These are phyloP conservation scores for Pestalotiopsis sp. DNA, from an alignment of 2,329 filamentous ascomycete species.

Conservation along the genomic window DNA sequence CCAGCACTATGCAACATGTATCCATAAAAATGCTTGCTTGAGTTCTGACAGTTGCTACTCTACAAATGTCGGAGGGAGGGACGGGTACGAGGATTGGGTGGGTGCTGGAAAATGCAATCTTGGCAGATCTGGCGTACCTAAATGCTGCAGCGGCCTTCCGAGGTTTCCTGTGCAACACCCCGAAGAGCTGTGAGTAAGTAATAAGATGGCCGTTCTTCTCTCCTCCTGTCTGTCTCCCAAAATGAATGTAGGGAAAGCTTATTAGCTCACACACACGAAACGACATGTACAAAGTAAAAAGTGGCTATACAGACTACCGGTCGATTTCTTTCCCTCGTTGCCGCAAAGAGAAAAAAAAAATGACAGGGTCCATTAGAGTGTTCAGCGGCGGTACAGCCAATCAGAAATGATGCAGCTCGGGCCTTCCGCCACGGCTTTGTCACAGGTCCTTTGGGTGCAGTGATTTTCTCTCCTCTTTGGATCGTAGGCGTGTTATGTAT, in stretches of 20 bases:
- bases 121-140: constrained; percentile 6
- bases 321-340: background rate
- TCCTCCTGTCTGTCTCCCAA: background rate
- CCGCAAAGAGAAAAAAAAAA: too few relatives aligned
- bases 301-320: background rate
- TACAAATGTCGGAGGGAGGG: background rate
- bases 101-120: background rate
- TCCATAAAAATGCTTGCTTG: background rate
- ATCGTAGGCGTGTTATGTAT: background rate
- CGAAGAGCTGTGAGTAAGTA: background rate
- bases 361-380: background rate
- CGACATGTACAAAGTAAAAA: background rate
- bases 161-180: background rate
- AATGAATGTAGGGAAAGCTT: background rate
- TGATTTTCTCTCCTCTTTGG: background rate
- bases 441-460: background rate
- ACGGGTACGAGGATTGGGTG: background rate
- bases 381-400: background rate
- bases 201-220: background rate
- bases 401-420: background rate
- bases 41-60: background rate
- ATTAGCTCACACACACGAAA: background rate
- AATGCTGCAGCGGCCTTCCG: constrained; percentile 4
- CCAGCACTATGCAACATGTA: background rate
- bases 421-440: background rate